Evolutionary conservation across 2,329 filamentous ascomycete genomes (phyloP).

Genomic region (Juglanconis oblonga): DNA sequence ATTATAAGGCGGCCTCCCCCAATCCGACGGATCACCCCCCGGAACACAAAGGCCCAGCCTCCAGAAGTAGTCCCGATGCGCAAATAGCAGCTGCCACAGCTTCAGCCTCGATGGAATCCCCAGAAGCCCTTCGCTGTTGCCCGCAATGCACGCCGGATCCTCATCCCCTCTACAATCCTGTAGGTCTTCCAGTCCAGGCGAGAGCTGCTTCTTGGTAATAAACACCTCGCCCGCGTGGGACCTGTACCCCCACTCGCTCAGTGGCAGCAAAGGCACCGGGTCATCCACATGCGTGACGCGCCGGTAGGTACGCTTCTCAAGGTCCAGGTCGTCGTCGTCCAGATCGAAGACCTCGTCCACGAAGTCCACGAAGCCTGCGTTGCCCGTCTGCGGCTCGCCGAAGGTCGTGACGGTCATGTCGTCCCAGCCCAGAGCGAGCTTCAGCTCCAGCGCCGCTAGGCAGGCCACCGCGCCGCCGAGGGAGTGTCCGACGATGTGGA

Average conservation of each 20-base stretch:
- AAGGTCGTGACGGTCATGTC: conserved; percentile 83
- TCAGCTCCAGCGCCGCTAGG: conserved; percentile 79
- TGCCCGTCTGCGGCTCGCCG: conserved; percentile 74
- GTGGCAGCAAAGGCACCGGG: conserved; percentile 82
- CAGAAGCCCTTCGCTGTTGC: conserved; percentile 29
- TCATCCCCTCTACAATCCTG: conserved; percentile 66
- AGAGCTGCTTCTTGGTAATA: conserved; percentile 69
- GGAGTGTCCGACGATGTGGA: conserved; percentile 85
- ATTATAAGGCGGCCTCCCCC: conserved; percentile 54
- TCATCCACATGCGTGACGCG: conserved; percentile 84
- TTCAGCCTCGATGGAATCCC: conserved; percentile 56
- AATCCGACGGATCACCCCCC: conserved; percentile 68
- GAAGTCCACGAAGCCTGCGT: conserved; percentile 52
- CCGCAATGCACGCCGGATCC: conserved; percentile 70
- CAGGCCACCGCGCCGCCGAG: conserved; percentile 90
- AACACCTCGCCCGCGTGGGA: conserved; percentile 86
- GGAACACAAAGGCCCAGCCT: conserved; percentile 85
- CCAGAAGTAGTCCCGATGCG: conserved; percentile 97
- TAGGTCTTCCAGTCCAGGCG: conserved; percentile 68
- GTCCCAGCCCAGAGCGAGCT: conserved; percentile 67
- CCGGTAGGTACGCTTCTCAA: conserved; percentile 53
- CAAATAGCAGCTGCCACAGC: conserved; percentile 90
- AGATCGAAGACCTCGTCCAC: conserved; percentile 53
- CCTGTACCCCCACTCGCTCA: conserved; percentile 82
- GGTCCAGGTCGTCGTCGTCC: conserved; percentile 20